Evolutionary conservation across 805 yeast species (phyloP), one percentile per base, ranked within the genome.

Genomic region (Yarrowia osloensis): DNA sequence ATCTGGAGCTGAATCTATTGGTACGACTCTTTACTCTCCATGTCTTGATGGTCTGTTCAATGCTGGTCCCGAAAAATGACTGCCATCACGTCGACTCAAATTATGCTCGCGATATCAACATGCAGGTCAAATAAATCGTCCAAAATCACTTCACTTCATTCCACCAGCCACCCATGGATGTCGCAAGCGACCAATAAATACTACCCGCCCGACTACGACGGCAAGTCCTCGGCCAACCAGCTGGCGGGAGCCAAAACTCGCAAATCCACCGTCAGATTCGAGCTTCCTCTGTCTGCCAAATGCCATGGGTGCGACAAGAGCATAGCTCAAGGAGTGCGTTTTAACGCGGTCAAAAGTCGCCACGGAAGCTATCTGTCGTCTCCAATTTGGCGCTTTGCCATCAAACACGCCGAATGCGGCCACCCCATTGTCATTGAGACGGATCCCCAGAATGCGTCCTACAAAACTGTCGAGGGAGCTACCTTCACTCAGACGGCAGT

Each of bases 131-230:
- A 40, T 40, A 19, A 40, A 40, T 21, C 21, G 46, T 19, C 8
- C n/a, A n/a, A n/a, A n/a, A n/a, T n/a, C n/a, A n/a, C n/a, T n/a
- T n/a, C n/a, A n/a, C n/a, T n/a, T n/a, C n/a, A n/a, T n/a, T 21
- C 42, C 40, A 17, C 1, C 24, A 19, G 21, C 11, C 19, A 7
- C 52, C 66, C 66, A 44, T 46, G 52, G 15, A 61, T 61, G 66
- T 44, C 66, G n/a, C 66, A 61, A 19, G 77, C 75, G 17, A 73
- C 67, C 49, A 75, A 75, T 67, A 73, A 74, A 54, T 75, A 75
- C 65, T 74, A 73, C 67, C 78, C 78, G 4, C 78, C 78, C 9
- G 78, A 75, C 31, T 74, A 75, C 62, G 40, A 35, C 39, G 62
- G 35, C 28, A 31, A 39, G 17, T 44, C 61, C 12, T 15, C 42